phyloP scores from a whole-genome alignment of 2,329 filamentous ascomycete species.

The Penicillium sp. region DNA sequence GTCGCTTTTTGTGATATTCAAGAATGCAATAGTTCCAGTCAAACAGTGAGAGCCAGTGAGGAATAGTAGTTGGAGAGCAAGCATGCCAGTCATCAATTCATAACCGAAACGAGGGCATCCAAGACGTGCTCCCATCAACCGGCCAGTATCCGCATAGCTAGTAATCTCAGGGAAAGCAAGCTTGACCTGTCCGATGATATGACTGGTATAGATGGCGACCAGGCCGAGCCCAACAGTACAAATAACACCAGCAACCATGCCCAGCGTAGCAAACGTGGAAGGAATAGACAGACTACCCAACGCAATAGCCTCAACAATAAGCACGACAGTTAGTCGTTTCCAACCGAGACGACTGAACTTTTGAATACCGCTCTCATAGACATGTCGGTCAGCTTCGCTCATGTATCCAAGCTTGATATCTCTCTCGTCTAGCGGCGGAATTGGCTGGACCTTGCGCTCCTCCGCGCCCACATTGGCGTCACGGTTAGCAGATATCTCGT shows the following conservation, averaged over 20 bases:
- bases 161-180: background rate
- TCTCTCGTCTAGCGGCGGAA: background rate
- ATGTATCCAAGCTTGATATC: slow-evolving; percentile 2
- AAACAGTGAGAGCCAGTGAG: background rate
- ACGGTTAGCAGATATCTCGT: background rate
- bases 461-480: background rate
- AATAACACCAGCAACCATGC: background rate
- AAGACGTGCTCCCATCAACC: background rate
- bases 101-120: slow-evolving; percentile 1
- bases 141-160: background rate
- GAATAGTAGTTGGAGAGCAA: background rate
- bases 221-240: slow-evolving; percentile 1
- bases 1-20: background rate
- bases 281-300: background rate
- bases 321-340: background rate
- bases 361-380: slow-evolving; percentile 1
- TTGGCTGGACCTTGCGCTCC: background rate
- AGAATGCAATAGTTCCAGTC: slow-evolving; percentile 1
- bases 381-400: slow-evolving; percentile 1
- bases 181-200: slow-evolving; percentile 1
- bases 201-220: background rate
- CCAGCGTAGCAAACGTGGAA: background rate
- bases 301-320: background rate
- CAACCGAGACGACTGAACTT: background rate
- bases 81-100: slow-evolving; percentile 2